Evolutionary conservation across 2,329 filamentous ascomycete species (phyloP), one percentile per base, ranked within the genome.

Genomic region (Raffaelea arxii): DNA sequence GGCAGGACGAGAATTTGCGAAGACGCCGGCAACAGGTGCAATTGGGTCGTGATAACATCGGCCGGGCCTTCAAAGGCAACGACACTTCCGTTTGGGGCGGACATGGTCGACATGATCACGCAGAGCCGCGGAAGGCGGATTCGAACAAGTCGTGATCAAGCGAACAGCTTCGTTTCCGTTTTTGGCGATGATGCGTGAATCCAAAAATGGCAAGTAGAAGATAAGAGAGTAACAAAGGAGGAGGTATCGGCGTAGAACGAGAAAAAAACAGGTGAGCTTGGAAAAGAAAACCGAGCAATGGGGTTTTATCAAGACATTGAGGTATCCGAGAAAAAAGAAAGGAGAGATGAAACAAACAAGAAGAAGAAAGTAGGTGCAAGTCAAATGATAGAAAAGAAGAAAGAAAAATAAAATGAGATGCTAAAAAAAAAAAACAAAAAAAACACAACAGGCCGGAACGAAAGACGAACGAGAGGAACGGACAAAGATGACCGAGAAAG

Each of bases 21-120:
- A 2, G 77, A 82, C 4, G 67, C 69, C 9, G 79, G 79, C 11
- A 83, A 68, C 3, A 82, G 67, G 41, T 71, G 71, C 35, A 82
- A 62, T 54, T 83, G 79, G 4, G 75, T 80, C 22, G 73, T 70
- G 25, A 82, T 66, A 25, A 67, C 63, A 40, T 79, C 55, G 25
- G 75, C 67, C 9, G 51, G 36, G 6, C 79, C 79, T 56, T 82
- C 79, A 47, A 83, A 71, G 51, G 78, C 76, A 44, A 83, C 67
- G 45, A 82, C 61, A 56, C 68, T 74, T 41, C 77, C 77, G 47
- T 65, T 21, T 11, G 19, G 16, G 36, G 22, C 21, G 11, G 27
- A 9, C 16, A 18, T 36, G 16, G 14, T 36, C 32, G 19, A 40
- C 38, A 40, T 40, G 16, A 18, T 22, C n/a, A n/a, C n/a, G n/a